Percentiles rank a stretch among this genome's conserved stretches.
phyloP scores from a whole-genome alignment of 257 asterid species.

The Leptodermis oblonga region DNA sequence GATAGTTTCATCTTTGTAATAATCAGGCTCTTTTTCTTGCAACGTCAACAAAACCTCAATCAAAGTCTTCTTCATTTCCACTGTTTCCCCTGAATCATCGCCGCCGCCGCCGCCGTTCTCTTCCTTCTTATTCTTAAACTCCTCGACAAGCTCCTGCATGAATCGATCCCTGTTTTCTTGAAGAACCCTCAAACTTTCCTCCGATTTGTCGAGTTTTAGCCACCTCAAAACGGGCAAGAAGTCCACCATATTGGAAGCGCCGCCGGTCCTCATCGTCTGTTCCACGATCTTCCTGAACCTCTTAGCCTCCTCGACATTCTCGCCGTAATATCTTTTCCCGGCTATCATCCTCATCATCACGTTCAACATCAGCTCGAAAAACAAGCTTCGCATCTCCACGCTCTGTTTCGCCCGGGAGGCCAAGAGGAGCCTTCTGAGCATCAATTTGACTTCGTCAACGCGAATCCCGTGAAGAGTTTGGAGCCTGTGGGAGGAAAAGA shows the following conservation, averaged over 20 bases:
- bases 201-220: conserved; percentile 19
- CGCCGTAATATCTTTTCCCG: conserved; percentile 40
- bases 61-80: conserved; percentile 15
- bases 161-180: conserved; percentile 19
- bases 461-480: conserved; percentile 53
- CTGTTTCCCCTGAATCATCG: not conserved
- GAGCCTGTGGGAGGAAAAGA: conserved; percentile 49
- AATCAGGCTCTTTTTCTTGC: conserved; percentile 27
- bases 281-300: conserved; percentile 22
- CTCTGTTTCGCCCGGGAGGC: conserved; percentile 13
- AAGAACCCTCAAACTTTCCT: conserved; percentile 11
- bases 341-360: conserved; percentile 39
- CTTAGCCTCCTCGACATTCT: conserved; percentile 20
- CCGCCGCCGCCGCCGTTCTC: not conserved
- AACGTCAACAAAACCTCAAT: conserved; percentile 27
- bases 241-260: conserved; percentile 22
- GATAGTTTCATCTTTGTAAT: conserved; percentile 26
- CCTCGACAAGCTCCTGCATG: conserved; percentile 13
- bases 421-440: conserved; percentile 27
- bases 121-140: conserved; percentile 1
- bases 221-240: conserved; percentile 26
- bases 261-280: conserved; percentile 16
- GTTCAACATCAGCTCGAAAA: conserved; percentile 34
- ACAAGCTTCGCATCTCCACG: conserved; percentile 40
- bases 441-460: conserved; percentile 41